Percentiles rank a stretch among this genome's conserved stretches.
Conservation (phyloP, 495 filamentous ascomycete species). For the Aspergillus cavernicola region DNA sequence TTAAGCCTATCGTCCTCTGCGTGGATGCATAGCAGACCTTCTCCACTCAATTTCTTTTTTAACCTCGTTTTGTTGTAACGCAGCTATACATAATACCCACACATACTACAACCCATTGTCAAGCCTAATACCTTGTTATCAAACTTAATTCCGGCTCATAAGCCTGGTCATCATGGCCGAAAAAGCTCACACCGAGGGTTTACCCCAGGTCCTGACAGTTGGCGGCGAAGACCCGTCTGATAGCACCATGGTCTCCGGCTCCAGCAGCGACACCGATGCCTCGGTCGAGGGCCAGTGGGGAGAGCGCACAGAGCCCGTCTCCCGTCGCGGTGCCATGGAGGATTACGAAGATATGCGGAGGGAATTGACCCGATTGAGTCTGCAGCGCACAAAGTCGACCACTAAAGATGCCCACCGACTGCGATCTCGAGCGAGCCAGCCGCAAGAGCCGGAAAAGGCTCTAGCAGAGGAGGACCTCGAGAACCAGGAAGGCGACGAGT, state of each 20-base stretch:
- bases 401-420: constrained; percentile 24
- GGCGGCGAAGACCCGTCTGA: constrained; percentile 11
- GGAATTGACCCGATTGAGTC: constrained; percentile 59
- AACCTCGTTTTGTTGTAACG: neutral
- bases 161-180: constrained; percentile 4
- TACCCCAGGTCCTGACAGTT: neutral
- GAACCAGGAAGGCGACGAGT: constrained; percentile 35
- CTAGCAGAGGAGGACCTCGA: constrained; percentile 24
- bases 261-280: constrained; percentile 18
- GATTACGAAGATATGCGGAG: constrained; percentile 66
- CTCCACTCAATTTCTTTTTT: constrained; percentile 1
- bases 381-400: constrained; percentile 42
- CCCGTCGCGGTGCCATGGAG: constrained; percentile 61
- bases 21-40: neutral
- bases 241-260: constrained; percentile 12
- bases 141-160: neutral
- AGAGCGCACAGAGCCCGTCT: constrained; percentile 64
- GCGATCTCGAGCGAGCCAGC: constrained; percentile 28
- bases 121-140: neutral
- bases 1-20: constrained; percentile 2
- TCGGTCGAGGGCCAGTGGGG: constrained; percentile 66
- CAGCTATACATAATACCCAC: constrained; percentile 5
- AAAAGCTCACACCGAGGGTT: neutral
- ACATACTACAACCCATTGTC: neutral
- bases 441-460: constrained; percentile 35